These are phyloP conservation scores for Neurospora sp. DNA, from an alignment of 495 filamentous ascomycete genomes.

Conservation along the genomic window DNA sequence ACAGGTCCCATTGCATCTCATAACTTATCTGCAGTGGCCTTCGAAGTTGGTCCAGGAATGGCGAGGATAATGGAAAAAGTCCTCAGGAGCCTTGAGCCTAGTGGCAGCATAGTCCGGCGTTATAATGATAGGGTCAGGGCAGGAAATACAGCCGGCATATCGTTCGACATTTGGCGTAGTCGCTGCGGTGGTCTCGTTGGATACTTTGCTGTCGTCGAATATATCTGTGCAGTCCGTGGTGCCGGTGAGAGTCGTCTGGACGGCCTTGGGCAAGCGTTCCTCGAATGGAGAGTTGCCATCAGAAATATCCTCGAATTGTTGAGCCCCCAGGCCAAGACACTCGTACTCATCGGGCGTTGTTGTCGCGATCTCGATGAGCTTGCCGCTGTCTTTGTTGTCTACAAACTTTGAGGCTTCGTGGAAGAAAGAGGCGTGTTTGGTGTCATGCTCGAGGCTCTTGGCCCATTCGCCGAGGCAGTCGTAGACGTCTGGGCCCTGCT, in stretches of 20 bases:
- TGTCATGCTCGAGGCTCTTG: background rate
- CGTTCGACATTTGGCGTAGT: background rate
- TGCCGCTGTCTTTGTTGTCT: background rate
- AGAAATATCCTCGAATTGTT: background rate
- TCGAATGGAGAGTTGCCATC: background rate
- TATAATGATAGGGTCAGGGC: background rate
- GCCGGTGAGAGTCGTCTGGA: background rate
- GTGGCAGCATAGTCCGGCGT: background rate
- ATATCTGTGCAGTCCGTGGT: background rate
- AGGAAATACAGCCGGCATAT: background rate
- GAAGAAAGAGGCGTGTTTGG: background rate
- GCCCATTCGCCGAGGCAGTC: background rate
- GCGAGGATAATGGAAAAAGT: background rate
- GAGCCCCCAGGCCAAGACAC: background rate
- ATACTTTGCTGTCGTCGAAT: background rate
- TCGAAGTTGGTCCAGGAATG: background rate
- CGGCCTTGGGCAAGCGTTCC: background rate
- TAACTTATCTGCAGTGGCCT: background rate
- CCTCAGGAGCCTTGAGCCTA: background rate
- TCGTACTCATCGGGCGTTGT: background rate
- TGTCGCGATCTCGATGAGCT: background rate
- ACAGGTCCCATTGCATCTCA: no score
- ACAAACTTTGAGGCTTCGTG: fast-evolving
- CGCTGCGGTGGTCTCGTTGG: background rate
- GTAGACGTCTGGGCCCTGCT: background rate